Evolutionary conservation across 331 rosid species (phyloP), one percentile per base, ranked within the genome.

Genomic region (Arachis monticola): DNA sequence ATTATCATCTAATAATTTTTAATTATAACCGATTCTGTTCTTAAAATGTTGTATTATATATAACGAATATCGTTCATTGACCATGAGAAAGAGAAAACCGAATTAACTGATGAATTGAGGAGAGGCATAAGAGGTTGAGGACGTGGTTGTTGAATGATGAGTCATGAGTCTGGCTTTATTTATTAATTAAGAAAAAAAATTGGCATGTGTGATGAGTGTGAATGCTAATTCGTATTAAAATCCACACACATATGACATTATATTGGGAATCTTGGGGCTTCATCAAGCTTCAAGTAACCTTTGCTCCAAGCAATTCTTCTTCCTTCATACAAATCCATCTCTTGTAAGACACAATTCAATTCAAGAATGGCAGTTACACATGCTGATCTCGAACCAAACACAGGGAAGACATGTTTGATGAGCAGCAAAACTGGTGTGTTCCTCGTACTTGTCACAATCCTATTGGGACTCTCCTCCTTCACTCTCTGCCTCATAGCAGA

Each of bases 311-410:
- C 85, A 46, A 91, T 87, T 79, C 88, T 80, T 1, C 67, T 53
- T 42, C 44, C 69, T 65, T 58, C 73, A 73, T 77, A 46, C 76
- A 59, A 6, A 79, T 22, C 50, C 62, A 48, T 55, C 14, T 52
- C 38, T 13, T 41, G 50, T 62, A 53, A 51, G 2, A 1, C 3
- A 48, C 70, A 13, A 58, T 76, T 46, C 12, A 52, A 67, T 83
- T 5, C 73, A 57, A 32, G 56, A 69, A 86, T 77, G 93, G 95
- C 88, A 5, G 88, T 91, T 5, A 89, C 91, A 31, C 96, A 87
- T 66, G 89, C 92, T 12, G 96, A 91, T 81, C 97, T 91, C 57
- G 82, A 77, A 47, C 93, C 91, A 47, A 84, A 84, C n/a, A 68
- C 64, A 10, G 53, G 77, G 50, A 77, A 68, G 64, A 77, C 83